Conservation (phyloP, 805 yeast genomes). For the Candida endomychidarum region DNA sequence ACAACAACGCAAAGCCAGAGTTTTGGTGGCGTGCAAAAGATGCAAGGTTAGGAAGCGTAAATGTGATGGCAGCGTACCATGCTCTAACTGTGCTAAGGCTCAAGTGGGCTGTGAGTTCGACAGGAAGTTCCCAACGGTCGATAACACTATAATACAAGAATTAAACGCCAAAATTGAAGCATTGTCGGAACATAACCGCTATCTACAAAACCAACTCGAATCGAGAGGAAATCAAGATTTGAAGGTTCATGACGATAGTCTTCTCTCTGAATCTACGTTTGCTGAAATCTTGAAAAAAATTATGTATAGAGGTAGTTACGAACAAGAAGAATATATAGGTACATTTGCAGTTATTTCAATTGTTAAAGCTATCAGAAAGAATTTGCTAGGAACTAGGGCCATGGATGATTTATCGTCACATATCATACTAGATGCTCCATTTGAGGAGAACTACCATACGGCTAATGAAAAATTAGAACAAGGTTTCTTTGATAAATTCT, state of each 20-base stretch:
- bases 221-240: background rate
- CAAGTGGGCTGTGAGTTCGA: constrained; percentile 6
- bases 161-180: background rate
- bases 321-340: constrained; percentile 15
- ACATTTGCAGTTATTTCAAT: constrained; percentile 16
- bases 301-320: constrained; percentile 8
- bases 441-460: constrained; percentile 1
- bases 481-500: constrained; percentile 12
- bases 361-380: constrained; percentile 13
- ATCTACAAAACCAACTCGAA: constrained; percentile 1
- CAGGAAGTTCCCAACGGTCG: background rate
- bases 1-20: constrained; percentile 2
- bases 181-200: constrained; percentile 5
- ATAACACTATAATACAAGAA: background rate
- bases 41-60: constrained; percentile 15
- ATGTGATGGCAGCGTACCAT: constrained; percentile 13
- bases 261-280: constrained; percentile 12
- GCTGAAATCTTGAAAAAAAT: constrained; percentile 11
- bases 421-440: constrained; percentile 6
- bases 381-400: constrained; percentile 2
- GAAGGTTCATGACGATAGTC: background rate
- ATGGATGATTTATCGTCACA: constrained; percentile 1
- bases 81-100: constrained; percentile 4
- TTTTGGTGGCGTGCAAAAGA: constrained; percentile 11
- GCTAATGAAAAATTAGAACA: constrained; percentile 6